These are phyloP conservation scores for Tulasnella sp. DNA, from an alignment of 768 basidiomycete genomes.

Conservation along the genomic window DNA sequence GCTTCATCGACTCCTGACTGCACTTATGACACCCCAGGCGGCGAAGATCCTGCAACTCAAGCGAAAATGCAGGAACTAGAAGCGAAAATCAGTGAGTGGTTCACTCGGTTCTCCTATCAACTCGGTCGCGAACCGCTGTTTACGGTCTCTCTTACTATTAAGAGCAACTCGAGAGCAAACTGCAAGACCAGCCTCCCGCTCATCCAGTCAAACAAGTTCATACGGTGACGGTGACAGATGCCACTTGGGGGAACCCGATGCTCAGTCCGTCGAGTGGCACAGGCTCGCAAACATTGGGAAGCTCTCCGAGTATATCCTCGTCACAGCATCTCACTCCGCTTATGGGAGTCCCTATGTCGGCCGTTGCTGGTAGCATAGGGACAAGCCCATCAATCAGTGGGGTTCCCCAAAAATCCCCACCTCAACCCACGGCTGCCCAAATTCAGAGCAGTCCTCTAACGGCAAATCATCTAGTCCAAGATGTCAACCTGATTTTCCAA, in stretches of 20 bases:
- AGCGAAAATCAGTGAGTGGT: slow-evolving; percentile 27
- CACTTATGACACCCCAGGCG: slow-evolving; percentile 23
- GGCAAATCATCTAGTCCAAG: not conserved
- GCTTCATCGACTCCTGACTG: slow-evolving; percentile 24
- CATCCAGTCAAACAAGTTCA: not conserved
- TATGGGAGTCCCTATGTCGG: slow-evolving; percentile 9
- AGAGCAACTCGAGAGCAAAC: slow-evolving; percentile 2
- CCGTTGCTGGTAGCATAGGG: not conserved
- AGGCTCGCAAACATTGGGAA: slow-evolving; percentile 2
- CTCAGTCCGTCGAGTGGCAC: not conserved
- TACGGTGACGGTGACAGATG: not conserved
- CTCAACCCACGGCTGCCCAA: not conserved
- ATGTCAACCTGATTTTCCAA: not conserved
- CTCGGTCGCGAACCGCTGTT: not conserved
- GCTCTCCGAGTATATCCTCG: slow-evolving; percentile 4
- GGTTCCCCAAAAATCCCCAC: not conserved
- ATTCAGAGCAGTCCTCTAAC: slow-evolving; percentile 7
- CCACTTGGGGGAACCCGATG: not conserved
- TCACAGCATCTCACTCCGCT: not conserved
- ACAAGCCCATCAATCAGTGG: not conserved
- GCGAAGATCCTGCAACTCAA: not conserved
- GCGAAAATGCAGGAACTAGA: slow-evolving; percentile 30
- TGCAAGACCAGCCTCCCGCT: not conserved
- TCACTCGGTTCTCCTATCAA: not conserved
- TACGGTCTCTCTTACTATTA: not conserved